Conservation (phyloP, 345 rosid species). For the Excoecaria agallocha region DNA sequence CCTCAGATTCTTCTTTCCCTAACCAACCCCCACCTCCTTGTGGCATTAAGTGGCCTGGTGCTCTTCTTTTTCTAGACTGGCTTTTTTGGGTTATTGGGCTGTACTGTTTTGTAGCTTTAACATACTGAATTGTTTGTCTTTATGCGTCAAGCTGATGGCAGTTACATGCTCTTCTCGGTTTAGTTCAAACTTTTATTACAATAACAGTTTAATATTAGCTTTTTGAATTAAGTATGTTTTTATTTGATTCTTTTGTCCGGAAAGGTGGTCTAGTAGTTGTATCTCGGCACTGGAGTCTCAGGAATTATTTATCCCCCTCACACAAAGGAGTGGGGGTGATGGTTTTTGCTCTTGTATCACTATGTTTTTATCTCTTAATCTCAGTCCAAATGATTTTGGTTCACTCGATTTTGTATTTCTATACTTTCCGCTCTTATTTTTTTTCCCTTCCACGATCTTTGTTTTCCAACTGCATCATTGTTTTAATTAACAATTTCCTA, state of each 20-base stretch:
- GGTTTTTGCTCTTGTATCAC: background rate
- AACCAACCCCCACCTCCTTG: background rate
- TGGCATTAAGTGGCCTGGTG: background rate
- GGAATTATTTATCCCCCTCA: background rate
- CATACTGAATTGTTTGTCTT: background rate
- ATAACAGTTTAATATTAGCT: background rate
- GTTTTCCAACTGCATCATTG: background rate
- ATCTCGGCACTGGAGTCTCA: background rate
- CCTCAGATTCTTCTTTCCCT: background rate
- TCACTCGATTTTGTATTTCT: background rate
- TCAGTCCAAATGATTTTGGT: background rate
- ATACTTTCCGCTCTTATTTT: too few species aligned
- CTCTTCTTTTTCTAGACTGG: background rate
- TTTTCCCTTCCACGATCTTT: background rate
- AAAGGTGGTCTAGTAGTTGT: background rate
- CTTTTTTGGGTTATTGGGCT: background rate
- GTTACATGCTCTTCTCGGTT: background rate
- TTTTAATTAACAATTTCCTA: background rate
- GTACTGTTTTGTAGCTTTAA: background rate
- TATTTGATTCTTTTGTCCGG: background rate
- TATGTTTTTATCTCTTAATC: background rate
- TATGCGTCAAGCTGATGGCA: background rate
- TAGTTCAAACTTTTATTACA: background rate
- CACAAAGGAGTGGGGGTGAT: background rate
- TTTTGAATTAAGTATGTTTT: background rate